These are phyloP conservation scores for Candida gigantensis DNA, from an alignment of 1,139 yeast genomes.

Conservation along the genomic window DNA sequence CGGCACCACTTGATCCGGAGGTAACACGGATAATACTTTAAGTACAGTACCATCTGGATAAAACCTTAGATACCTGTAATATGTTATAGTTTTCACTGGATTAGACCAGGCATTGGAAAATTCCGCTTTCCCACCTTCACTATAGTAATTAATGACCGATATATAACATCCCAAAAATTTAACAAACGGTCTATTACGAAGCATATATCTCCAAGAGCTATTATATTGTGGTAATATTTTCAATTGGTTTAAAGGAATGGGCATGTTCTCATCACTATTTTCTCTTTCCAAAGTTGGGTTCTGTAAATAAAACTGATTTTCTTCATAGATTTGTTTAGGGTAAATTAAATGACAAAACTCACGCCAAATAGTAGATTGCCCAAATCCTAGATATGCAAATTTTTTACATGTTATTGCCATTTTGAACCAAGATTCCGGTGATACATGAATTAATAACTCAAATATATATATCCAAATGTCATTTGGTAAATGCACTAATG, in stretches of 20 bases:
- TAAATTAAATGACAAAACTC: conserved; percentile 56
- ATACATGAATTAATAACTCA: conserved; percentile 47
- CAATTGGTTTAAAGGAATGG: conserved; percentile 45
- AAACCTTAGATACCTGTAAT: conserved; percentile 82
- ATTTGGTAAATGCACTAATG: conserved; percentile 58
- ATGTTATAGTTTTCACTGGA: conserved; percentile 83
- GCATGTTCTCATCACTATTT: conserved; percentile 22
- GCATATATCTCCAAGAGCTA: conserved; percentile 57
- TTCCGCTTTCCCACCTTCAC: conserved; percentile 74
- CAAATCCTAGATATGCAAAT: conserved; percentile 63
- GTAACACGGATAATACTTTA: conserved; percentile 63
- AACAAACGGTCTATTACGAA: conserved; percentile 57
- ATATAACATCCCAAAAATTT: conserved; percentile 84
- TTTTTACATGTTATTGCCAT: conserved; percentile 63
- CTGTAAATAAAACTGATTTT: conserved; percentile 26
- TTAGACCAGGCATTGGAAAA: conserved; percentile 68
- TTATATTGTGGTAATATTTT: conserved; percentile 49
- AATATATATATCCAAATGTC: conserved; percentile 64
- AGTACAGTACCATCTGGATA: conserved; percentile 76
- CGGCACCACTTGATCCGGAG: conserved; percentile 65
- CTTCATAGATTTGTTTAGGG: conserved; percentile 56
- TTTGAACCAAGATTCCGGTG: conserved; percentile 69
- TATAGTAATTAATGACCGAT: conserved; percentile 77
- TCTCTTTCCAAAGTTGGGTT: background rate
- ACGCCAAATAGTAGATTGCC: conserved; percentile 56